Evolutionary conservation across 106 monocot genomes (phyloP), one percentile per base, ranked within the genome.

Genomic region (Dioscorea zingiberensis): DNA sequence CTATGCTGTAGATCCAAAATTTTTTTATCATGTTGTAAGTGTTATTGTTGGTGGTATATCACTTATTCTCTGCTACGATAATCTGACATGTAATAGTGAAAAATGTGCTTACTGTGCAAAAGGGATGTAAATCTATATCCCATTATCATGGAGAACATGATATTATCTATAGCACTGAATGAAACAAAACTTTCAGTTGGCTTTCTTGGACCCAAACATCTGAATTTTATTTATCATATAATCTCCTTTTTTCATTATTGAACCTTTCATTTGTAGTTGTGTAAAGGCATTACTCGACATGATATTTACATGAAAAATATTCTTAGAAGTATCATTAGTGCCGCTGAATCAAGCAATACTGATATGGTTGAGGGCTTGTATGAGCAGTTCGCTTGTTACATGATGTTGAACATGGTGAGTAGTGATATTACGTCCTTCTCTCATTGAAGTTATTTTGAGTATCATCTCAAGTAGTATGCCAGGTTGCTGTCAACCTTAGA

Each of bases 361-460:
- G 55, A 51, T 67, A 74, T 76, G 21, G 68, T 76, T 24, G 90
- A 90, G 38, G 82, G 71, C 48, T 47, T 90, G 69, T 90, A 90
- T 68, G 90, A 90, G 53, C 65, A 75, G 70, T 75, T 83, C 54
- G 54, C 76, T 63, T 55, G 68, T 58, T 62, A 66, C 64, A 78
- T 86, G 70, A 59, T 60, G 22, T 32, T 71, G 59, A 32, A 63
- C 55, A 15, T 55, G 73, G 86, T 86, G 74, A 62, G 18, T 59
- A 13, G 44, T 12, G 2, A 58, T 58, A 10, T 38, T 38, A 1
- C 10, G 6, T 38, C 22, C 13, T 38, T 38, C 4, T 22, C 7
- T 21, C 8, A 28, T 2, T 25, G 19, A 44, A 61, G 0, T 38
- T 74, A 38, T 19, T 63, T 63, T 18, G 15, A 48, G 24, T 45